These are phyloP conservation scores for Debaryomyces fabryi DNA, from an alignment of 1,139 yeast genomes.

Conservation along the genomic window DNA sequence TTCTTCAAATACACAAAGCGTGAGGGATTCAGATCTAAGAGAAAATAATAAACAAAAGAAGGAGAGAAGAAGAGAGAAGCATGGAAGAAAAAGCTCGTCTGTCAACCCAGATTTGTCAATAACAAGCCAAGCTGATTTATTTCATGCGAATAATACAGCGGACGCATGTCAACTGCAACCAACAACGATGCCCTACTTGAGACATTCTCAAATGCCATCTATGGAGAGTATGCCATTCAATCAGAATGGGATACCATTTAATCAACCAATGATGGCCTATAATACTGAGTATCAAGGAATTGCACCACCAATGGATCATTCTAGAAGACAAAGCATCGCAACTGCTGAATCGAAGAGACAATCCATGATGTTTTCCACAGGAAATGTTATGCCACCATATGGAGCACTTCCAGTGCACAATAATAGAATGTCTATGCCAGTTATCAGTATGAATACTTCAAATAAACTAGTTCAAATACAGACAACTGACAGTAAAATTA, in stretches of 20 bases:
- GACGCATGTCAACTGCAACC: not conserved
- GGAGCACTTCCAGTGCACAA: conserved; percentile 7
- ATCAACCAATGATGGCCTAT: conserved; percentile 26
- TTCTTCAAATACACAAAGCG: not conserved
- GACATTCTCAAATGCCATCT: conserved; percentile 12
- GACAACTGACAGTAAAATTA: conserved; percentile 26
- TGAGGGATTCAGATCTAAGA: not conserved
- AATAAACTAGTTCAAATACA: conserved; percentile 9
- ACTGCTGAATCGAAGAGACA: conserved; percentile 23
- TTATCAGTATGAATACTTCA: conserved; percentile 1
- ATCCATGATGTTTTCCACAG: conserved; percentile 17
- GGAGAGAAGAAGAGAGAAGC: not conserved
- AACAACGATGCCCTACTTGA: conserved; percentile 16
- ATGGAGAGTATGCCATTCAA: conserved; percentile 10
- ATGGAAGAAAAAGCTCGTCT: not conserved
- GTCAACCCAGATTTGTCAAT: not conserved
- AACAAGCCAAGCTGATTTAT: not conserved
- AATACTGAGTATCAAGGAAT: conserved; percentile 22
- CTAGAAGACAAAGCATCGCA: conserved; percentile 24
- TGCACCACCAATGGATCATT: conserved; percentile 1
- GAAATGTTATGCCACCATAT: not conserved
- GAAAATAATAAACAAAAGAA: conserved; percentile 2
- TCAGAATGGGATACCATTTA: conserved; percentile 15
- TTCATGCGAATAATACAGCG: not conserved
- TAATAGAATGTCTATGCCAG: conserved; percentile 9